Conservation (phyloP, 1,284 basidiomycete species). For the Pisolithus thermaeus region DNA sequence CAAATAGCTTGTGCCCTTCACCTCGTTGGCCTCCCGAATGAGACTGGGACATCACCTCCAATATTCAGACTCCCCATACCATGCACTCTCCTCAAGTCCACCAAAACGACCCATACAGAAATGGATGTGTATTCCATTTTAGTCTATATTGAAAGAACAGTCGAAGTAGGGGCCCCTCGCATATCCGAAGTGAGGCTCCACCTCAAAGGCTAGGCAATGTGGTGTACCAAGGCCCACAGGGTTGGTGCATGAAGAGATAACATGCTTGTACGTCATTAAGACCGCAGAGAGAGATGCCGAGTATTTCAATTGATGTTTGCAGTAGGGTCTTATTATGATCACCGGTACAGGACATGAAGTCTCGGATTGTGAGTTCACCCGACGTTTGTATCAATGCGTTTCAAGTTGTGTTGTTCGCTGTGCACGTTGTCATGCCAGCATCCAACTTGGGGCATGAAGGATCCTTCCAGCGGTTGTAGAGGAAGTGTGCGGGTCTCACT, state of each 20-base stretch:
- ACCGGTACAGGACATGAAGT: not conserved
- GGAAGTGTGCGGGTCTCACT: too few species aligned
- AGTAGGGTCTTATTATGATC: not conserved
- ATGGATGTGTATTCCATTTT: constrained; percentile 8
- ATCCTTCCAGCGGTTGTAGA: too few species aligned
- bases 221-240: constrained; percentile 11
- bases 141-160: constrained; percentile 10
- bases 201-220: constrained; percentile 14
- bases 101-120: constrained; percentile 16
- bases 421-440: too few species aligned
- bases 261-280: not conserved
- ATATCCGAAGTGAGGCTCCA: constrained; percentile 24
- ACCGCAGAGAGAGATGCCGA: constrained; percentile 1
- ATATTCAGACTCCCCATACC: constrained; percentile 8
- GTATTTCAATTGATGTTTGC: not conserved
- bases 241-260: constrained; percentile 7
- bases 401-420: too few species aligned
- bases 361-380: not conserved
- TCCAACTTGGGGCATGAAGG: too few species aligned
- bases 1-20: constrained; percentile 23
- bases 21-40: constrained; percentile 24
- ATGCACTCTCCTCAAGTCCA: constrained; percentile 8
- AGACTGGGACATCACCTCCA: constrained; percentile 6
- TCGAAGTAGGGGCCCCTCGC: constrained; percentile 18
- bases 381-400: not conserved